Percentiles rank a stretch among this genome's conserved stretches.
Evolutionary conservation across 163 green algal genomes (phyloP).

Genomic region (Prototheca wickerhamii): DNA sequence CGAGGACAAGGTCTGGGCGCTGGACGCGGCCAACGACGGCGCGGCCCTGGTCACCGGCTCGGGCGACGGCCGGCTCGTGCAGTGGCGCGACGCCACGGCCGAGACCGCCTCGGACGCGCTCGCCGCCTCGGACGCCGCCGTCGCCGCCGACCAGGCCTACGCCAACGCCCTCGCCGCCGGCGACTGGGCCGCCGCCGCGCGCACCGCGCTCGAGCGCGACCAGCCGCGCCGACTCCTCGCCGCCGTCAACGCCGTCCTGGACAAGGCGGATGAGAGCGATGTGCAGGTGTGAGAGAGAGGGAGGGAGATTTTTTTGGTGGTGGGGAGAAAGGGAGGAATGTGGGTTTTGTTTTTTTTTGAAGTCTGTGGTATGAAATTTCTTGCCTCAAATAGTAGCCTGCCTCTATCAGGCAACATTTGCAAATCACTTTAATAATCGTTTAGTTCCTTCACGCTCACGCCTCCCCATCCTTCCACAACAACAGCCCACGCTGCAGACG

Average conservation of each 20-base stretch:
- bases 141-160: conserved; percentile 66
- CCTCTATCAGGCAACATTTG: no score
- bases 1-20: conserved; percentile 91
- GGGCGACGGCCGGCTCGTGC: conserved; percentile 59
- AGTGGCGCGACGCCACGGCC: conserved; percentile 75
- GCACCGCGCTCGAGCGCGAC: conserved; percentile 72
- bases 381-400: no score
- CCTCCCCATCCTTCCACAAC: no score
- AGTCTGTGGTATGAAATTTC: no score
- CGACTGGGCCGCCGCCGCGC: conserved; percentile 41
- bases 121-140: conserved; percentile 30
- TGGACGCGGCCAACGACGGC: conserved; percentile 43
- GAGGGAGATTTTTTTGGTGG: neutral
- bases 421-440: no score
- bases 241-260: conserved; percentile 28
- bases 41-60: conserved; percentile 65
- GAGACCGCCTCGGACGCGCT: conserved; percentile 39
- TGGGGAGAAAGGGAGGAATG: neutral
- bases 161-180: conserved; percentile 59
- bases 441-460: no score
- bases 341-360: no score
- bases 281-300: neutral
- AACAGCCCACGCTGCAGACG: neutral
- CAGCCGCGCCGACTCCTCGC: conserved; percentile 63
- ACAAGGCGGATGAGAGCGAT: conserved; percentile 6